Conservation (phyloP, 768 basidiomycete genomes). For the Hirschioporus abietinus region DNA sequence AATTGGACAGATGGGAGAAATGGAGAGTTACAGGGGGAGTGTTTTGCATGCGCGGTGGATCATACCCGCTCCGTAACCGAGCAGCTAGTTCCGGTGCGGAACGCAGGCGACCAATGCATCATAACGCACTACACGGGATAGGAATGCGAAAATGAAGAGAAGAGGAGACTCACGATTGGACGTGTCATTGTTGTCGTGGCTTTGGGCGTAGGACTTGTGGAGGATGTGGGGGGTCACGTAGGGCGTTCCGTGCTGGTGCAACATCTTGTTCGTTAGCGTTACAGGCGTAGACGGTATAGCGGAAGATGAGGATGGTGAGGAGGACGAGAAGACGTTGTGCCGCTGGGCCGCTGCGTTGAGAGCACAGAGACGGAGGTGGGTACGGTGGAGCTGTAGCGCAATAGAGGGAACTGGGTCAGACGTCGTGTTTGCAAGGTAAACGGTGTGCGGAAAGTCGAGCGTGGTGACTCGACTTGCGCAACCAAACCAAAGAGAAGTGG, state of each 20-base stretch:
- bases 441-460: not conserved
- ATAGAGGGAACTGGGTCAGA: not conserved
- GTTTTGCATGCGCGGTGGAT: not conserved
- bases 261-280: constrained; percentile 40
- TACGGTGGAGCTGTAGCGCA: constrained; percentile 13
- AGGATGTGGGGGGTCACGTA: constrained; percentile 88
- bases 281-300: constrained; percentile 17
- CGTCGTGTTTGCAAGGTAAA: not conserved
- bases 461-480: not conserved
- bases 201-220: constrained; percentile 80
- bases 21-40: not conserved
- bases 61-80: not conserved
- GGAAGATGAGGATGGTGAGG: constrained; percentile 26
- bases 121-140: not conserved
- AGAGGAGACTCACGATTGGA: constrained; percentile 46
- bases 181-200: constrained; percentile 57
- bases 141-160: constrained; percentile 3
- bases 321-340: constrained; percentile 21
- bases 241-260: constrained; percentile 67
- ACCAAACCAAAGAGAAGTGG: not conserved
- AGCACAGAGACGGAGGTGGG: constrained; percentile 6
- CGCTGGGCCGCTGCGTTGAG: constrained; percentile 24
- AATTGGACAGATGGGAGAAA: too few species aligned
- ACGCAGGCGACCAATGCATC: not conserved
- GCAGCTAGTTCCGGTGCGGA: not conserved